Conservation (phyloP, 495 filamentous ascomycete species). For the Barbatosphaeria neglecta region DNA sequence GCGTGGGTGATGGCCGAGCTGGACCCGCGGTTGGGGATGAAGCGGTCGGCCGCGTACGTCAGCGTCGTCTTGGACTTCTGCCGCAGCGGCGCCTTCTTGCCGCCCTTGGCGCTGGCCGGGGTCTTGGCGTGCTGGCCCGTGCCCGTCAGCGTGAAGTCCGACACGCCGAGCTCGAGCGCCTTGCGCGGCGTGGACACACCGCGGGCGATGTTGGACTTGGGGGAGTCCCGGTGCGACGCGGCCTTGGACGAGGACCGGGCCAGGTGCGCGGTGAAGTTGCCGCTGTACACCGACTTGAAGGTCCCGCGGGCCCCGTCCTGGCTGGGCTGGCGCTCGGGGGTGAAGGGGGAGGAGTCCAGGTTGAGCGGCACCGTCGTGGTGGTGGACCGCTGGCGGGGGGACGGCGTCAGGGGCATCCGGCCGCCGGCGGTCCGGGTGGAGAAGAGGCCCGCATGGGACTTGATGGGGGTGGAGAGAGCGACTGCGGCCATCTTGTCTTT, state of each 20-base stretch:
- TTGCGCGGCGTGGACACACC: constrained; percentile 52
- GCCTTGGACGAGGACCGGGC: constrained; percentile 51
- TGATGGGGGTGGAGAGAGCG: constrained; percentile 78
- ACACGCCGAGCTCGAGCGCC: constrained; percentile 82
- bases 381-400: constrained; percentile 49
- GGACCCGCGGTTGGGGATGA: constrained; percentile 85
- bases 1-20: constrained; percentile 77
- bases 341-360: constrained; percentile 60
- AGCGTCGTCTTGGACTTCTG: constrained; percentile 72
- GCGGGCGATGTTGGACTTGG: constrained; percentile 89
- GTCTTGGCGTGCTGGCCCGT: constrained; percentile 59
- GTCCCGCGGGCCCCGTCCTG: constrained; percentile 38
- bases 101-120: constrained; percentile 54
- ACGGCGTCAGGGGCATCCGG: constrained; percentile 88
- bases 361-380: constrained; percentile 38
- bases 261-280: constrained; percentile 64
- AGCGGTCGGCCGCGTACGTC: constrained; percentile 79
- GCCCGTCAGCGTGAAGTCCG: constrained; percentile 82
- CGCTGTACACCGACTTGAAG: constrained; percentile 58
- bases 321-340: constrained; percentile 52
- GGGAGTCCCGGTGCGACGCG: constrained; percentile 60
- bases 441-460: constrained; percentile 88
- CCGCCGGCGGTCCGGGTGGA: constrained; percentile 86
- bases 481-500: constrained; percentile 85
- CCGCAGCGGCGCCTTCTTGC: constrained; percentile 50